Evolutionary conservation across 331 rosid species (phyloP).

Genomic region (Quercus lobata): DNA sequence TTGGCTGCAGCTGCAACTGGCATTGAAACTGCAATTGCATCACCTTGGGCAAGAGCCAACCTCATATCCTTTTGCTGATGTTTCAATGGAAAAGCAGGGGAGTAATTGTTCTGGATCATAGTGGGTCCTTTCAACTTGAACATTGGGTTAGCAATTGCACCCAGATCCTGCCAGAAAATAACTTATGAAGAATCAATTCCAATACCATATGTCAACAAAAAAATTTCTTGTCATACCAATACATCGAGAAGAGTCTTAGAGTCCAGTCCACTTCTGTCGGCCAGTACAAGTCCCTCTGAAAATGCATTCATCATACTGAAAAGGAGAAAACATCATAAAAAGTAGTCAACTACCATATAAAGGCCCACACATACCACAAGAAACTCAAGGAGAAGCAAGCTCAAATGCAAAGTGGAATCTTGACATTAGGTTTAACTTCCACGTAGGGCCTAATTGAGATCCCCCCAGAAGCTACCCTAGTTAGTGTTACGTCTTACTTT

Average conservation of each 20-base stretch:
- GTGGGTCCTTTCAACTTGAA: slow-evolving; percentile 77
- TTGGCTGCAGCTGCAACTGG: slow-evolving; percentile 88
- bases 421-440: background rate
- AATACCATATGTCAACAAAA: slow-evolving; percentile 6
- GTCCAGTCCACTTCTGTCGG: slow-evolving; percentile 63
- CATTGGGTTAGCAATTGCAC: slow-evolving; percentile 66
- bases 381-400: slow-evolving; percentile 2
- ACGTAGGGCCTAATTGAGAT: background rate
- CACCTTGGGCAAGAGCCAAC: slow-evolving; percentile 84
- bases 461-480: background rate
- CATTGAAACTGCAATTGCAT: slow-evolving; percentile 72
- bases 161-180: slow-evolving; percentile 57
- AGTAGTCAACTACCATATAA: background rate
- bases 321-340: slow-evolving; percentile 1
- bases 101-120: slow-evolving; percentile 56
- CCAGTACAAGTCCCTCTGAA: slow-evolving; percentile 76
- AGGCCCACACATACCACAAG: background rate
- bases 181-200: slow-evolving; percentile 11
- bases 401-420: background rate
- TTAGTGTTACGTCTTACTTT: background rate
- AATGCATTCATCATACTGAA: slow-evolving; percentile 85
- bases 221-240: slow-evolving; percentile 42
- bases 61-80: slow-evolving; percentile 97
- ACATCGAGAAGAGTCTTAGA: slow-evolving; percentile 71
- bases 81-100: slow-evolving; percentile 87